These are phyloP conservation scores for Trichoderma simmonsii DNA, from an alignment of 2,329 filamentous ascomycete species.

Conservation along the genomic window DNA sequence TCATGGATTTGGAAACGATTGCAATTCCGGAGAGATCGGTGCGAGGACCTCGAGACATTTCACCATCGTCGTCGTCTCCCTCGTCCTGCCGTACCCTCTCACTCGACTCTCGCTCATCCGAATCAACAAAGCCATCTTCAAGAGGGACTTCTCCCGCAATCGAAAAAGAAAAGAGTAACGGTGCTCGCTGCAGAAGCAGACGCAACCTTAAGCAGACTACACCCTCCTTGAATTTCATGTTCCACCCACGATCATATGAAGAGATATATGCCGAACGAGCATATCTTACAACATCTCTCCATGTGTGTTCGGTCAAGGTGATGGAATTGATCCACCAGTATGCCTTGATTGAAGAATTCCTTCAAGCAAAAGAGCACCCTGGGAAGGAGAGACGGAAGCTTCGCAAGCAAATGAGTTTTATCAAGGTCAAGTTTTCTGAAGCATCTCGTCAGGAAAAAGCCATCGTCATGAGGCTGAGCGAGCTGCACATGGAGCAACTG, in stretches of 20 bases:
- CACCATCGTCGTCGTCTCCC: slow-evolving; percentile 7
- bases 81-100: not conserved
- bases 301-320: slow-evolving; percentile 38
- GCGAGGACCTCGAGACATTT: not conserved
- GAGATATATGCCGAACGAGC: slow-evolving; percentile 45
- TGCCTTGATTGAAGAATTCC: slow-evolving; percentile 34
- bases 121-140: slow-evolving; percentile 11
- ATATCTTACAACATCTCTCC: slow-evolving; percentile 44
- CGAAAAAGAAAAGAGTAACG: slow-evolving; percentile 3
- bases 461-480: slow-evolving; percentile 45
- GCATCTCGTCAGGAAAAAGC: slow-evolving; percentile 45
- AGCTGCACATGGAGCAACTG: slow-evolving; percentile 49
- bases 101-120: not conserved
- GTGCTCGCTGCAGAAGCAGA: not conserved
- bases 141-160: not conserved
- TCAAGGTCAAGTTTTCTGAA: slow-evolving; percentile 43
- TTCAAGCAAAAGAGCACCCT: slow-evolving; percentile 24
- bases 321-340: slow-evolving; percentile 40
- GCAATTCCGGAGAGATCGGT: not conserved
- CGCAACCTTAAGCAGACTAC: not conserved
- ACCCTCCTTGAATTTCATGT: slow-evolving; percentile 23
- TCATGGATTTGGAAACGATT: not conserved
- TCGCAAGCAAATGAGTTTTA: slow-evolving; percentile 41
- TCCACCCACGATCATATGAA: slow-evolving; percentile 40
- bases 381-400: slow-evolving; percentile 32